These are phyloP conservation scores for Ophiostoma pallidulum DNA, from an alignment of 2,329 filamentous ascomycete species.

Conservation along the genomic window DNA sequence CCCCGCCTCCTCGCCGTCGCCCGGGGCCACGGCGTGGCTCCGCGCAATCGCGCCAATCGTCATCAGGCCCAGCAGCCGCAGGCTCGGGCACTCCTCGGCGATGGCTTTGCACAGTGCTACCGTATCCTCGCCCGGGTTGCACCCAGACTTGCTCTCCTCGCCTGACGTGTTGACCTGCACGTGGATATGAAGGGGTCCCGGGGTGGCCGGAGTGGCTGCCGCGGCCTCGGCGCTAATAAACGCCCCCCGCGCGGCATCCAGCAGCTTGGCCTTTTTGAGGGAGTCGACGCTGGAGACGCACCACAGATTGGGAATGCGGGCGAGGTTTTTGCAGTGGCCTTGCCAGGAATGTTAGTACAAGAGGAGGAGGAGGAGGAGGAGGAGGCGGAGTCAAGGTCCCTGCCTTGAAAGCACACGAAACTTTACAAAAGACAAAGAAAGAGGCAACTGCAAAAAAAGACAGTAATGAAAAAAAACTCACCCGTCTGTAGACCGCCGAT, in stretches of 20 bases:
- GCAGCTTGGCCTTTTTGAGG: slow-evolving; percentile 72
- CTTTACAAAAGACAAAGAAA: too few relatives aligned
- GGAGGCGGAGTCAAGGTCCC: too few relatives aligned
- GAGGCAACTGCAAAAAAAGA: too few relatives aligned
- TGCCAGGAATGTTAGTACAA: not conserved
- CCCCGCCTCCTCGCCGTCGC: slow-evolving; percentile 60
- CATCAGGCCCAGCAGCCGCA: slow-evolving; percentile 79
- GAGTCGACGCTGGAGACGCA: slow-evolving; percentile 86
- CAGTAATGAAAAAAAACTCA: slow-evolving; percentile 23
- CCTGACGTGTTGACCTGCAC: slow-evolving; percentile 95
- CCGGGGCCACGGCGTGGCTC: slow-evolving; percentile 61
- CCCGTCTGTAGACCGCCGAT: slow-evolving; percentile 84
- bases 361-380: too few relatives aligned
- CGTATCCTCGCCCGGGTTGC: slow-evolving; percentile 54
- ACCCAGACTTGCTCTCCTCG: slow-evolving; percentile 76
- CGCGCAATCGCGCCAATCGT: slow-evolving; percentile 93
- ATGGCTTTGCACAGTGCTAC: slow-evolving; percentile 61
- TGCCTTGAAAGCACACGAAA: too few relatives aligned
- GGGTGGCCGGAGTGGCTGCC: not conserved
- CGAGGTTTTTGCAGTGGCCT: slow-evolving; percentile 85
- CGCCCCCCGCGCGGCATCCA: slow-evolving; percentile 61
- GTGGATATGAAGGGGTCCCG: slow-evolving; percentile 57
- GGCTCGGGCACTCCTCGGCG: slow-evolving; percentile 57
- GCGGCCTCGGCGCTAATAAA: slow-evolving; percentile 19
- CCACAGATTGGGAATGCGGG: slow-evolving; percentile 80